Evolutionary conservation across 2,329 filamentous ascomycete genomes (phyloP), one percentile per base, ranked within the genome.

Genomic region (Pseudogymnoascus sp.): DNA sequence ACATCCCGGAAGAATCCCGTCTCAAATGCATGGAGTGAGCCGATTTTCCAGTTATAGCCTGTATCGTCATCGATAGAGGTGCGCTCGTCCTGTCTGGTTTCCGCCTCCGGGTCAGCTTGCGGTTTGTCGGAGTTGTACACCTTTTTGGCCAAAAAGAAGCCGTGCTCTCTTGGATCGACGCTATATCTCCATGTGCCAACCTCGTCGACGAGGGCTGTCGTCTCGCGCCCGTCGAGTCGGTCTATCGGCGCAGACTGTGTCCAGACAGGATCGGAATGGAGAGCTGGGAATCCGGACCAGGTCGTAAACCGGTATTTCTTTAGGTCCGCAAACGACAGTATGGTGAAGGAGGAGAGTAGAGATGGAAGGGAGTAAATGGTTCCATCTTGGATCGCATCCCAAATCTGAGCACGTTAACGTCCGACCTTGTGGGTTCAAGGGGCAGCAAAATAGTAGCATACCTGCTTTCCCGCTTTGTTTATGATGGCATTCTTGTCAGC

Each of bases 231-330:
- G 2, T 80, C 84, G 59, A 97, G 77, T 59, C 75, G 80, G 62
- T 79, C 76, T 59, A 84, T 78, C 7, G 79, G 62, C n/a, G 61
- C 51, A 1, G 81, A 75, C 61, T 87, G 79, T 69, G 84, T 87
- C 95, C 95, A 99, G 29, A 83, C 80, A 1, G 91, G 91, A 63
- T 93, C 88, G 3, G 93, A 96, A 73, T 96, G 93, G 51, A 99
- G 81, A 14, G 93, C 92, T 0, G 95, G 95, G 72, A 96, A 99
- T 4, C 89, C 93, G 75, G 97, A 97, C 86, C 96, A 96, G 77
- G 97, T 97, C n/a, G 89, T 91, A 74, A 97, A 97, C 67, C 88
- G 91, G 78, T 97, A 97, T 73, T 96, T 97, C 76, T 99, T 99
- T 36, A 99, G 83, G 73, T 99, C 93, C 66, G 95, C 93, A 74